Evolutionary conservation across 495 filamentous ascomycete species (phyloP), one percentile per base, ranked within the genome.

Genomic region (Aspergillus leporis): DNA sequence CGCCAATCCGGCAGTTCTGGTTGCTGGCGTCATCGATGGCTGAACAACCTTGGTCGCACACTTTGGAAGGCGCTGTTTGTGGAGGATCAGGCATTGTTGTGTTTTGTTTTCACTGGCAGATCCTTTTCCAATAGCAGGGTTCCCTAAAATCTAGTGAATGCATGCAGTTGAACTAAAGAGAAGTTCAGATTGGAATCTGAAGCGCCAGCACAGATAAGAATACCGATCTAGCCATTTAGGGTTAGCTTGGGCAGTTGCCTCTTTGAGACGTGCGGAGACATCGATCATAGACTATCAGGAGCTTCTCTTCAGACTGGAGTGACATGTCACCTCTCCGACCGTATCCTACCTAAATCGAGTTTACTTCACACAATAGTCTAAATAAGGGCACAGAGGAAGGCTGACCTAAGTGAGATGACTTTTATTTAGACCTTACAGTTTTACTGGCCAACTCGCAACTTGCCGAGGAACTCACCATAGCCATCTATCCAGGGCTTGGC

Each of bases 1-100:
- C 58, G 53, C 55, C 38, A 22, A 25, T 45, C 28, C 56, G 53
- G 22, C 46, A 45, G 54, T 51, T 16, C 23, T 43, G 52, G 40
- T 51, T 43, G 45, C 57, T 65, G 61, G 64, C 62, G 69, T 65
- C 68, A 68, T 63, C 63, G 53, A 63, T 51, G 45, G 53, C 25
- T 23, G 52, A n/a, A 21, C 47, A 48, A 55, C 58, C 49, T 43
- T 56, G 51, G 55, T 55, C 19, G 43, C 18, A 22, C 16, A 16
- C 16, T 47, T n/a, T 21, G 7, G 19, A 22, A 4, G n/a, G 2
- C 6, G 3, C 16, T 2, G 19, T 8, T 41, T 22, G 43, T 47
- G 23, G 43, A 23, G 43, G 43, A 47, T 47, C 43, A 5, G 43
- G 43, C 43, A 47, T 47, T 22, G 43, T 23, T 12, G 18, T 38